Conservation (phyloP, 2,329 filamentous ascomycete genomes). For the Diplodia corticola region DNA sequence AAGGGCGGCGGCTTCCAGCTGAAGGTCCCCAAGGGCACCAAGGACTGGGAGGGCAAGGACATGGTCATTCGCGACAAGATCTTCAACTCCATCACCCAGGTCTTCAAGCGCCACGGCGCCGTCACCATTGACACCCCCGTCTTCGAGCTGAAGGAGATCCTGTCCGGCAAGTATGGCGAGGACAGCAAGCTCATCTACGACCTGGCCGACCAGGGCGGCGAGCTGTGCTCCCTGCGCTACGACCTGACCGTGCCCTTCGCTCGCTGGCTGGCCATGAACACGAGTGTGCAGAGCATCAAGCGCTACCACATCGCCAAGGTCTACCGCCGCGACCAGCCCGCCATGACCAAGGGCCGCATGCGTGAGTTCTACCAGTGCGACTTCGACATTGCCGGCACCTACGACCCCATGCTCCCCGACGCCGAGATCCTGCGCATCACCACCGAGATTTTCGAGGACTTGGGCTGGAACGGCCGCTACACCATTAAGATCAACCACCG, state of each 20-base stretch:
- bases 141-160: constrained; percentile 83
- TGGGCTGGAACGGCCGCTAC: constrained; percentile 72
- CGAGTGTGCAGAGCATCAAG: constrained; percentile 79
- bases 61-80: constrained; percentile 81
- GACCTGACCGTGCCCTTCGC: constrained; percentile 89
- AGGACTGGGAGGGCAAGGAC: constrained; percentile 78
- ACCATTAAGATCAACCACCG: constrained; percentile 95
- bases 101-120: constrained; percentile 82
- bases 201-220: constrained; percentile 82
- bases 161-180: constrained; percentile 88
- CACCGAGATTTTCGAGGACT: constrained; percentile 78
- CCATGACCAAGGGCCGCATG: constrained; percentile 89
- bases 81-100: constrained; percentile 70
- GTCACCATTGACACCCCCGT: constrained; percentile 79
- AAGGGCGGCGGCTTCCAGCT: constrained; percentile 59
- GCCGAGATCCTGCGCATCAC: constrained; percentile 85
- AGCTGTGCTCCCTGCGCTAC: constrained; percentile 81
- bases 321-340: constrained; percentile 76
- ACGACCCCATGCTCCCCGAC: constrained; percentile 90
- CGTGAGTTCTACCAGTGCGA: constrained; percentile 97
- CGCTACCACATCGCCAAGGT: constrained; percentile 96
- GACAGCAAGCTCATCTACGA: constrained; percentile 92
- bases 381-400: constrained; percentile 87
- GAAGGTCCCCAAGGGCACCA: constrained; percentile 89
- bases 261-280: constrained; percentile 90